phyloP scores from a whole-genome alignment of 2,329 filamentous ascomycete species.

The Fusarium transvaalense region DNA sequence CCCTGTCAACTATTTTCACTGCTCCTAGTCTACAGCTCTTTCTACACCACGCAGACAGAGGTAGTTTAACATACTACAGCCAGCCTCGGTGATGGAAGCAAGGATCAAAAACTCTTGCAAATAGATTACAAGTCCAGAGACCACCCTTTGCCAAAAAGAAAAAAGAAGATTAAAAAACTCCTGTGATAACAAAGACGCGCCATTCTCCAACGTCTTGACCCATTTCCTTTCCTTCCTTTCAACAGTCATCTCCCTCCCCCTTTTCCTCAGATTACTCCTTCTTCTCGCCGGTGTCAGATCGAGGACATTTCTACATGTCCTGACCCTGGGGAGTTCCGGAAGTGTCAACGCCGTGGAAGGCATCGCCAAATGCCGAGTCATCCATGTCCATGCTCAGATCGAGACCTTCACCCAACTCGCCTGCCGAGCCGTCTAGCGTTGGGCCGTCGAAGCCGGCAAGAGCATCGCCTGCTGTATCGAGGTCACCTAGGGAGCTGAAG shows the following conservation, averaged over 20 bases:
- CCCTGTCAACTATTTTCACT: slow-evolving; percentile 11
- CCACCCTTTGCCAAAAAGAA: slow-evolving; percentile 14
- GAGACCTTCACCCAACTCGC: slow-evolving; percentile 67
- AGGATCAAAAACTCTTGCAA: slow-evolving; percentile 32
- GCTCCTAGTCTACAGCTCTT: slow-evolving; percentile 23
- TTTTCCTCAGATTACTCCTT: slow-evolving; percentile 10
- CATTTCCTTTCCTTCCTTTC: slow-evolving; percentile 20
- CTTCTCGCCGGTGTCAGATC: background rate
- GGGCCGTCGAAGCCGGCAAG: slow-evolving; percentile 75
- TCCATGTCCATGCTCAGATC: slow-evolving; percentile 77
- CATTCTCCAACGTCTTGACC: slow-evolving; percentile 46
- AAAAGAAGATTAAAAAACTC: slow-evolving; percentile 10
- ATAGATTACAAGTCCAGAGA: slow-evolving; percentile 26
- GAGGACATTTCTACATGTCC: slow-evolving; percentile 49
- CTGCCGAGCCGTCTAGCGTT: slow-evolving; percentile 59
- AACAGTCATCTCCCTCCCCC: background rate
- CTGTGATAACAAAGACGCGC: slow-evolving; percentile 37
- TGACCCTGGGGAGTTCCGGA: slow-evolving; percentile 54
- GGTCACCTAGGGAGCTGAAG: slow-evolving; percentile 72
- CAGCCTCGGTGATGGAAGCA: slow-evolving; percentile 8
- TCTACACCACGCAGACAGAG: slow-evolving; percentile 2
- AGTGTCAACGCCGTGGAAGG: slow-evolving; percentile 74
- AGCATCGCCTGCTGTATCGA: slow-evolving; percentile 79
- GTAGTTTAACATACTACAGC: slow-evolving; percentile 12
- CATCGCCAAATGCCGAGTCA: slow-evolving; percentile 86